Percentiles rank a stretch among this genome's conserved stretches.
phyloP scores from a whole-genome alignment of 163 green algal genomes.

The Scenedesmus sp. region DNA sequence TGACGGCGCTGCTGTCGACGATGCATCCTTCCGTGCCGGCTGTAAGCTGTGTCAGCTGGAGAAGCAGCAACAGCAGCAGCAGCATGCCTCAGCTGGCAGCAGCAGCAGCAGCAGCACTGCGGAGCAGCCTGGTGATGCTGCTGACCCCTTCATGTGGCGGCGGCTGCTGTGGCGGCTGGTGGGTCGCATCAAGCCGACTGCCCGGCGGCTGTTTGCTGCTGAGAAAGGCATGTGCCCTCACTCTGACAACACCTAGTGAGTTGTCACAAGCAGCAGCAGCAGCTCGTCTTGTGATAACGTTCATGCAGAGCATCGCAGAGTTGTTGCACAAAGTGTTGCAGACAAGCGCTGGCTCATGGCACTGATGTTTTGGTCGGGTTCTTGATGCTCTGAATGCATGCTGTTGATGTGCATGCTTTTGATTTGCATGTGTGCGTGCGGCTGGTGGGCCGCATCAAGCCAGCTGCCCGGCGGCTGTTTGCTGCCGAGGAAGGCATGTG shows the following conservation, averaged over 20 bases:
- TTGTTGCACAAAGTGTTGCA: too few species aligned
- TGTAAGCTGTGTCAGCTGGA: neutral
- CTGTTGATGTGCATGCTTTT: too few species aligned
- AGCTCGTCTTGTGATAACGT: too few species aligned
- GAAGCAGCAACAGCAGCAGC: neutral
- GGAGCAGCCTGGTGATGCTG: neutral
- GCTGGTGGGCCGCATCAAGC: constrained; percentile 5
- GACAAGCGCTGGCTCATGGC: too few species aligned
- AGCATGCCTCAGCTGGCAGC: neutral
- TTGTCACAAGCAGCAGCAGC: neutral
- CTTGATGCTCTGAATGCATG: too few species aligned
- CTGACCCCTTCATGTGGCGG: constrained; percentile 35
- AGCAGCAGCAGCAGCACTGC: neutral
- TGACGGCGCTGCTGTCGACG: neutral
- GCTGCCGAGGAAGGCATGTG: neutral
- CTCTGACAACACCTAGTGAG: neutral
- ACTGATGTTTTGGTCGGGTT: too few species aligned
- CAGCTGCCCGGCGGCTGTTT: neutral
- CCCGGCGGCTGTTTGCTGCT: neutral
- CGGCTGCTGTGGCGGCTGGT: constrained; percentile 34
- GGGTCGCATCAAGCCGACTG: neutral
- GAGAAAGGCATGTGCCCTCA: constrained; percentile 18
- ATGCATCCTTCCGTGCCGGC: neutral
- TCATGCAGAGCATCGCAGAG: neutral
- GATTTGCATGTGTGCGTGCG: too few species aligned